Evolutionary conservation across 169 alveolate species (phyloP), one percentile per base, ranked within the genome.

Genomic region (Condylostoma magnum): DNA sequence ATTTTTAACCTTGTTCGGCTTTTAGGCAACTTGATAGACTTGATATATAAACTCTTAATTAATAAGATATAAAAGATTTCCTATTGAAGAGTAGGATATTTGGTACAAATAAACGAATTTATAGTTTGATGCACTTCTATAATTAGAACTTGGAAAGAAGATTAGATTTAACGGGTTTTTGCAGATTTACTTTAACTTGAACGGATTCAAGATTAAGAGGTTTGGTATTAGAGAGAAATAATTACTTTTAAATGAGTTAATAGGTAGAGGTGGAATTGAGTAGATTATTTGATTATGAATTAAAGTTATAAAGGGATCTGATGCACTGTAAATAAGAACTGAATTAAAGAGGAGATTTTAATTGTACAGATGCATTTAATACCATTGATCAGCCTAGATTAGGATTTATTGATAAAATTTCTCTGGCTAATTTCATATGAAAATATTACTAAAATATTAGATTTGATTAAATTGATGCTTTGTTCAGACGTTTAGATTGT

Each of bases 401-500:
- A 8, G 53, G 52, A 18, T 37, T 33, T 34, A 66, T 79, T 12
- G 51, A 48, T 6, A 43, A 75, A 28, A 33, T 43, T 20, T 63
- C 58, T 18, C 12, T 79, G 2, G 44, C 55, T 34, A 33, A 51
- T 5, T 79, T 65, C 36, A 37, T 79, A 4, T 54, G 77, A 15
- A 46, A 54, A 38, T 53, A 77, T 51, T 55, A 52, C 12, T 65
- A 44, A 27, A 8, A 4, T 30, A 67, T 65, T 1, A n/a, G 36
- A 55, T 65, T 58, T 27, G 82, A 65, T 1, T 76, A 75, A 12
- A n/a, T 75, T 6, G 77, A 65, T 48, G 68, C 76, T 8, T 25
- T 79, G 4, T 48, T 79, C 33, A 63, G 81, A 44, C 60, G 86
- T 36, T 27, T 76, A 22, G 86, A 79, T 47, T 36, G 47, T 10